Conservation (phyloP, 306 rosid genomes). For the Delonix regia region DNA sequence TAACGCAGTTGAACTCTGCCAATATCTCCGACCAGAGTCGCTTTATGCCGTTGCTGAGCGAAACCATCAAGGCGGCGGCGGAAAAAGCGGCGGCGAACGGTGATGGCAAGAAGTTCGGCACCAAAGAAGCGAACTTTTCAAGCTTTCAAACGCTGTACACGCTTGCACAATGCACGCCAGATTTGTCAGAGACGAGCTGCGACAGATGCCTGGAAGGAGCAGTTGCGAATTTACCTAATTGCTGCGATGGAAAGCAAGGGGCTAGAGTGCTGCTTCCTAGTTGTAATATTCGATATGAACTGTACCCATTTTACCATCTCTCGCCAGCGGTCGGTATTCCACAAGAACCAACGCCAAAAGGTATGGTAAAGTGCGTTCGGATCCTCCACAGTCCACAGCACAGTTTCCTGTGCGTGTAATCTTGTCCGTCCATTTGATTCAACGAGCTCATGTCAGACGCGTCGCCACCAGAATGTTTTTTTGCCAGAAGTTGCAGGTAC, state of each 20-base stretch:
- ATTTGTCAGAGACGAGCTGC: constrained; percentile 25
- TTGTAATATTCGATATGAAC: constrained; percentile 10
- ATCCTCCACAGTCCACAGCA: too few relatives aligned
- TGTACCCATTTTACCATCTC: constrained; percentile 10
- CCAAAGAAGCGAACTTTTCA: constrained; percentile 25
- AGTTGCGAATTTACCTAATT: neutral
- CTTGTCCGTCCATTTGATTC: too few relatives aligned
- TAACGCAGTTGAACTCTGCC: accelerated
- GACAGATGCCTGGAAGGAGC: constrained; percentile 21
- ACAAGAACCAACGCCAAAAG: neutral
- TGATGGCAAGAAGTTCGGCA: constrained; percentile 36
- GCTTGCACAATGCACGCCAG: constrained; percentile 48
- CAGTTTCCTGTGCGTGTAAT: too few relatives aligned
- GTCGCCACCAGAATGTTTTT: too few relatives aligned
- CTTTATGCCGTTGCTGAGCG: constrained; percentile 17
- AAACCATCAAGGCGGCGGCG: constrained; percentile 2
- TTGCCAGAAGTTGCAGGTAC: too few relatives aligned
- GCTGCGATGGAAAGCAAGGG: constrained; percentile 14
- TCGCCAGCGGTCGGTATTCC: neutral
- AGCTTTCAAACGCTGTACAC: constrained; percentile 29
- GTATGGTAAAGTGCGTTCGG: too few relatives aligned
- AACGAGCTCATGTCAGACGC: too few relatives aligned
- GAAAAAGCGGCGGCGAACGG: constrained; percentile 14
- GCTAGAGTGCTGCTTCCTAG: constrained; percentile 31
- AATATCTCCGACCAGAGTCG: neutral